Base-by-base conservation (phyloP, 208 protist genomes). In the Leishmania mexicana region DNA sequence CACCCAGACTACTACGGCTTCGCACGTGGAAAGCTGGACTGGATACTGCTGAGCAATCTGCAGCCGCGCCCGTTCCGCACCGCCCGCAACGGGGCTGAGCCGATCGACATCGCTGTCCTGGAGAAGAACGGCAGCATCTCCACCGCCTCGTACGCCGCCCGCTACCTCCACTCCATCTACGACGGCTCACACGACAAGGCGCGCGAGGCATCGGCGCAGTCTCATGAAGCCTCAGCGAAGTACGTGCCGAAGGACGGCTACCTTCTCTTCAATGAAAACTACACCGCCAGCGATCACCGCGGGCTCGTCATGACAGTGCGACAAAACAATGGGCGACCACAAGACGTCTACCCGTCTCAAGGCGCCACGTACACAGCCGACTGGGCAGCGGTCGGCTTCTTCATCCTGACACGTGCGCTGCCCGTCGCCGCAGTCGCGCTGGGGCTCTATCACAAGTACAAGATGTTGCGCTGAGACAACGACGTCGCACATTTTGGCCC, bases 21-120 rank as follows among this genome's bases (percentile, higher is more conserved):
- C 42, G 91, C 94, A 47, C 73, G 81, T 17, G 94, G 94, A 7
- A 96, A 97, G 83, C 64, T 95, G 21, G 92, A 96, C 73, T 96
- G 92, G 93, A 53, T 94, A 42, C 79, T 97, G 57, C 75, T 96
- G n/a, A 95, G 92, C 79, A 94, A 96, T 79, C 70, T 93, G 57
- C 60, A 68, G 68, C 79, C 79, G 6, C 76, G 72, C 45, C 81
- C 80, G 19, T 88, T 86, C 49, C 76, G 78, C 68, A 57, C 45
- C 24, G 38, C 51, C 15, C 77, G 81, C 60, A 82, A 79, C 65
- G 83, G 80, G 5, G 80, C 84, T 24, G 73, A 83, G 53, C 76
- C 87, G 8, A 78, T 86, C 38, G 82, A 89, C 71, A 13, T 89
- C 31, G 80, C 71, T 2, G 81, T n/a, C 28, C 76, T 93, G 7